These are phyloP conservation scores for Bocquillonia castaneifolia DNA, from an alignment of 441 rosid genomes.

Conservation along the genomic window DNA sequence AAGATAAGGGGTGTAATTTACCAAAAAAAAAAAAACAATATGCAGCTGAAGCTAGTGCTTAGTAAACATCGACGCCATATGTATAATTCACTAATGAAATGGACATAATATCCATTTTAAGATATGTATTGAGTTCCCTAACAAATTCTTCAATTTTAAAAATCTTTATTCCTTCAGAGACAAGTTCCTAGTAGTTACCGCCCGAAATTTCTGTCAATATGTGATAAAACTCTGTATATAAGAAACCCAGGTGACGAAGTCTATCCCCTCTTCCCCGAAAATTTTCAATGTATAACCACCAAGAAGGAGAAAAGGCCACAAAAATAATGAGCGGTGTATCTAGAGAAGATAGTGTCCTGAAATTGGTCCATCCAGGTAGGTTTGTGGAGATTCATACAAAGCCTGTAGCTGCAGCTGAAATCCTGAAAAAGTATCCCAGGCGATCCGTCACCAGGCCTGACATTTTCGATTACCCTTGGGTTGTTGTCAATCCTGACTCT, in stretches of 20 bases:
- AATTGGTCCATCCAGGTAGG: constrained; percentile 43
- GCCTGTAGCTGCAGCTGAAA: constrained; percentile 36
- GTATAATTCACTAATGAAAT: no score
- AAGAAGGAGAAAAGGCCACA: neutral
- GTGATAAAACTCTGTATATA: constrained; percentile 8
- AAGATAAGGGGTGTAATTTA: no score
- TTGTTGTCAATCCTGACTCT: constrained; percentile 40
- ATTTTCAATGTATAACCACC: neutral
- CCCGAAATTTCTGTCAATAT: constrained; percentile 23
- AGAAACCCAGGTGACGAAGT: neutral
- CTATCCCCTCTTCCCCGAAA: constrained; percentile 20
- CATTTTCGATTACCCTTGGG: constrained; percentile 45
- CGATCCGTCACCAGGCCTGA: constrained; percentile 44
- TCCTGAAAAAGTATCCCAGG: constrained; percentile 42
- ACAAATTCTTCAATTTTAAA: no score
- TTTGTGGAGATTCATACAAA: constrained; percentile 29
- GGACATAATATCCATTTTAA: no score
- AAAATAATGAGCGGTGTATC: constrained; percentile 20
- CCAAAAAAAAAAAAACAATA: no score
- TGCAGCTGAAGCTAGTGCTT: no score
- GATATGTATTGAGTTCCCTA: no score
- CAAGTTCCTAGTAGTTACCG: constrained; percentile 17
- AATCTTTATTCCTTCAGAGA: constrained; percentile 16
- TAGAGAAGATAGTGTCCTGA: constrained; percentile 30
- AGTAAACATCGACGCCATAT: no score